These are phyloP conservation scores for Naganishia sp. DNA, from an alignment of 1,284 basidiomycete species.

Conservation along the genomic window DNA sequence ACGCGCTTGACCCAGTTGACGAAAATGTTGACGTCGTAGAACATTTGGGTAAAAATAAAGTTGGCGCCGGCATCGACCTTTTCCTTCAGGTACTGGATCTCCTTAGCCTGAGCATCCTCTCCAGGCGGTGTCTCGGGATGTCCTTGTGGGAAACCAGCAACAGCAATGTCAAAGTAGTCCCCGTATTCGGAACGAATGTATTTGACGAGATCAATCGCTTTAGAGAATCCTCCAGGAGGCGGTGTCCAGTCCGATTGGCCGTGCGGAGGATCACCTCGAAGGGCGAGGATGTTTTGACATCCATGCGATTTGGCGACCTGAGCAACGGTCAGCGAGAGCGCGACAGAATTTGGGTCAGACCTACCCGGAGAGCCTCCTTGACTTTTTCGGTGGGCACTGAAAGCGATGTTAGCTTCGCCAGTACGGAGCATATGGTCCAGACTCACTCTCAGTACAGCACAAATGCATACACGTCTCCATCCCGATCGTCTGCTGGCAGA, in stretches of 20 bases:
- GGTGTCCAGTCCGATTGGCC: conserved; percentile 90
- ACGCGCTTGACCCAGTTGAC: conserved; percentile 80
- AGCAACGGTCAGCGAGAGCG: conserved; percentile 35
- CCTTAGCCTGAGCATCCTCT: conserved; percentile 56
- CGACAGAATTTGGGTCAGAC: conserved; percentile 45
- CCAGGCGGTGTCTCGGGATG: conserved; percentile 64
- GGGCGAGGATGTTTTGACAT: conserved; percentile 91
- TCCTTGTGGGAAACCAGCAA: conserved; percentile 83
- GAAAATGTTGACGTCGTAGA: conserved; percentile 90
- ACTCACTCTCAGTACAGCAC: conserved; percentile 85
- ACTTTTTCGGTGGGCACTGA: conserved; percentile 85
- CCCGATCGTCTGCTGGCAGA: conserved; percentile 86
- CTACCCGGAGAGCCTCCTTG: conserved; percentile 78
- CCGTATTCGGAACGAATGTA: conserved; percentile 79
- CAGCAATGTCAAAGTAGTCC: conserved; percentile 91
- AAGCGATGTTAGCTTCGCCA: neutral
- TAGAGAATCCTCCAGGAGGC: conserved; percentile 80
- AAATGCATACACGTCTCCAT: conserved; percentile 98
- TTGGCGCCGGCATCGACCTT: conserved; percentile 95
- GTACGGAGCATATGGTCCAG: neutral
- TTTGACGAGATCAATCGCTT: conserved; percentile 85
- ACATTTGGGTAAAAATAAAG: conserved; percentile 95
- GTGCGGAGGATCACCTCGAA: conserved; percentile 87
- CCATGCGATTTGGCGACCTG: conserved; percentile 89
- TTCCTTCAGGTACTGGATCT: conserved; percentile 81